Evolutionary conservation across 2,329 filamentous ascomycete species (phyloP), one percentile per base, ranked within the genome.

Genomic region (Talaromyces piceae): DNA sequence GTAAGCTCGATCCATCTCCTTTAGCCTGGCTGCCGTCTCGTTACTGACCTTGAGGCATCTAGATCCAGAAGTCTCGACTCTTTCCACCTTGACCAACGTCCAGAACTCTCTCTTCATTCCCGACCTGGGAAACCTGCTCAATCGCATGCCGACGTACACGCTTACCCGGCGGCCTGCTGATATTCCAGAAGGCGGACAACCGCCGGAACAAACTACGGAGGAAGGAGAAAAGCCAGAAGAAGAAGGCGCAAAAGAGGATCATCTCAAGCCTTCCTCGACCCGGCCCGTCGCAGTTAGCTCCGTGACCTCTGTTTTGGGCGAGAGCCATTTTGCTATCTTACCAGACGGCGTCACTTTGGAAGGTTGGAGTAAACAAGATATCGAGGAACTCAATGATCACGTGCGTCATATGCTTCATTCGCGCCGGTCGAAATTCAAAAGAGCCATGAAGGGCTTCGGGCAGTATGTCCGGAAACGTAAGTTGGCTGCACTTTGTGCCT

Each of bases 81-180:
- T 95, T 3, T 88, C 87, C 0, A 91, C 88, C 12, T 78, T 94
- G 8, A 94, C 87, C 41, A 95, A 95, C 61, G 84, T 95, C 18
- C 88, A 94, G 62, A 95, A 95, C 65, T 93, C 88, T 0, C 80
- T 95, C 8, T 94, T 94, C 67, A 74, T 94, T 2, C 89, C 89
- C 0, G 84, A 90, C 57, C 74, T 94, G n/a, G 88, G 88, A 37
- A 74, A 77, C 53, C 82, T 82, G 59, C 59, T 94, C 46, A 93
- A 94, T 61, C 80, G 89, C 45, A 77, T 84, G 54, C 88, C 88
- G 1, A 90, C 87, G 0, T 95, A 93, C 65, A 81, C 81, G 39
- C 74, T 93, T 6, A 83, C 83, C 5, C 77, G 78, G 20, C 70
- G 41, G 71, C 30, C 72, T 63, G 23, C 69, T 67, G 18, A 68